Evolutionary conservation across 2,329 filamentous ascomycete genomes (phyloP).

Genomic region (Bipolaris gigantea): DNA sequence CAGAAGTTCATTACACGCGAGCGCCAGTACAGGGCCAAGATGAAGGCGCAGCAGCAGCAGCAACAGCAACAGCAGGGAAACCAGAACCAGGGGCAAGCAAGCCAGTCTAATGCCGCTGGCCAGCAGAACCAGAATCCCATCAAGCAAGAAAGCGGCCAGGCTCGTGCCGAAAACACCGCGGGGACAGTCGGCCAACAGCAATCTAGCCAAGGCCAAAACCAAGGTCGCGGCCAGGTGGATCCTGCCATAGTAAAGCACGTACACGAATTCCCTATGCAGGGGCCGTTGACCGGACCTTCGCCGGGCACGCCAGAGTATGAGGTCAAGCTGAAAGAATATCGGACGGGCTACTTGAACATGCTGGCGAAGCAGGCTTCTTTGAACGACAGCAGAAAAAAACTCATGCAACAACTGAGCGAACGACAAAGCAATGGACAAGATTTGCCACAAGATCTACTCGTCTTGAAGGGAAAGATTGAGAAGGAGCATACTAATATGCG

Average conservation of each 20-base stretch:
- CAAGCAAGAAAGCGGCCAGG: slow-evolving; percentile 24
- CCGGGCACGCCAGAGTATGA: slow-evolving; percentile 43
- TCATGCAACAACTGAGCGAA: slow-evolving; percentile 36
- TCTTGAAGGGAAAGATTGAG: slow-evolving; percentile 33
- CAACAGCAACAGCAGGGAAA: slow-evolving; percentile 21
- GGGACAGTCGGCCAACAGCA: slow-evolving; percentile 12
- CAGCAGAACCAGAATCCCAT: slow-evolving; percentile 37
- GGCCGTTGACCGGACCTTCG: slow-evolving; percentile 33
- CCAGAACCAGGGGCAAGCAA: slow-evolving; percentile 26
- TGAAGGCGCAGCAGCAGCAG: slow-evolving; percentile 22
- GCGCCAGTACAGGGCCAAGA: slow-evolving; percentile 48
- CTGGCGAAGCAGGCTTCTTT: slow-evolving; percentile 38
- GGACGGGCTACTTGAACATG: slow-evolving; percentile 40
- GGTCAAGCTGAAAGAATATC: slow-evolving; percentile 41
- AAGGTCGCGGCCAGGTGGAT: slow-evolving; percentile 21
- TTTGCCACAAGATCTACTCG: slow-evolving; percentile 33
- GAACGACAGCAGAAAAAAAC: slow-evolving; percentile 28
- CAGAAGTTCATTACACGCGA: slow-evolving; percentile 55
- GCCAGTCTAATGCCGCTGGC: slow-evolving; percentile 27
- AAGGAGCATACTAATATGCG: slow-evolving; percentile 36
- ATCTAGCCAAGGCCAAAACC: slow-evolving; percentile 14
- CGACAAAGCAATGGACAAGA: slow-evolving; percentile 39
- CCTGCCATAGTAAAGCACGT: slow-evolving; percentile 44
- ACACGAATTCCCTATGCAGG: slow-evolving; percentile 37
- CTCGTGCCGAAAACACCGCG: slow-evolving; percentile 9